Evolutionary conservation across 2,329 filamentous ascomycete species (phyloP), one percentile per base, ranked within the genome.

Genomic region (Lachnellula arida): DNA sequence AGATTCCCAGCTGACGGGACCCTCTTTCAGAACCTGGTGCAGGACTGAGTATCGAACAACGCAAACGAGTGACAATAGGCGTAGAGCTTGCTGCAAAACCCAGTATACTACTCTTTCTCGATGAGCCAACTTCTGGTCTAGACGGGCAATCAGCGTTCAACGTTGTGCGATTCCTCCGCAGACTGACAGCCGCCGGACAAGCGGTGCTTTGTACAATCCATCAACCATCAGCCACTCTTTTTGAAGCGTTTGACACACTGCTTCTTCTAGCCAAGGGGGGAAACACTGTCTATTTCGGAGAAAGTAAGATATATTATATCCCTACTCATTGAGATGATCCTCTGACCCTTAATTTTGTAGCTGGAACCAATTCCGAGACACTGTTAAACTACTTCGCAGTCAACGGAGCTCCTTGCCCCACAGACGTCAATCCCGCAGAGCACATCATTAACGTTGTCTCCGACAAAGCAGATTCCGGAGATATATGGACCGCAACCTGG

Each of bases 251-350:
- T 52, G 85, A 87, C 59, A 78, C 79, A 1, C 72, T 87, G 2
- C 73, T 87, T 0, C 84, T 88, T 70, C 76, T 88, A 3, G 82
- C 83, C 8, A 78, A 75, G 55, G 85, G 85, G 37, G 85, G 85
- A 1, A 82, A 78, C 66, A 87, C 84, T 0, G 82, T 88, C 1
- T 89, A 89, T 65, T 88, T 88, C 68, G 86, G 85, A 8, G 76
- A 86, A 1, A 82, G 25, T 88, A 42, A 85, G 86, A 0, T 64
- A 78, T 0, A 78, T 84, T 60, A 85, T 83, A 0, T 72, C 72
- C 2, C 81, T 74, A 0, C 70, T 88, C 50, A 75, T 82, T 1
- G 72, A 75, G 42, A 25, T 7, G 1, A 25, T 25, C 25, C 7
- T 25, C 25, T 25, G 25, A 25, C 25, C 5, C 25, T 25, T 25